Base-by-base conservation (phyloP, 768 basidiomycete genomes). In the Lactarius sanguifluus region DNA sequence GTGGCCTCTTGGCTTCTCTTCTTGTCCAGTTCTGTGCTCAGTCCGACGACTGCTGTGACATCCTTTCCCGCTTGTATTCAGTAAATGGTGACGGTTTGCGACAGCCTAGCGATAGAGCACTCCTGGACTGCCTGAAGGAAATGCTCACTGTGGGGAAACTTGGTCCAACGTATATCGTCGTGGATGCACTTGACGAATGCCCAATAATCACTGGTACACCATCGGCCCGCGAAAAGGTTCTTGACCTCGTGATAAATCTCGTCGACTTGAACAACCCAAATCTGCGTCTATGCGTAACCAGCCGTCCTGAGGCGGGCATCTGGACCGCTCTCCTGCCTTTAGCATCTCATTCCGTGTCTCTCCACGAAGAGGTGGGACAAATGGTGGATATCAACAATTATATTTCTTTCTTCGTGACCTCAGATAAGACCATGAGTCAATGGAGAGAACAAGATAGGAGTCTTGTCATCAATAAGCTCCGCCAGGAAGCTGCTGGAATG, bases 181-280 rank as follows among this genome's bases (percentile, higher is more conserved):
- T 57, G 28, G 56, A 57, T 57, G 56, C 56, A 1, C 18, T 57
- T 5, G 56, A 57, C 9, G 56, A 57, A 57, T 57, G 56, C 6
- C 34, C 56, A 10, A n/a, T 1, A 5, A 52, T 7, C 18, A n/a
- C 32, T n/a, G 55, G 55, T 5, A 30, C 34, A 3, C 56, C 56
- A 3, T 36, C 56, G 10, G 30, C 56, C 9, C 56, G 56, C 56
- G 18, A 30, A 57, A 57, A 57, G 13, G 34, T 57, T 20, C 28
- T 57, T 1, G 56, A 57, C 5, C 32, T 57, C n/a, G 18, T 57
- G 56, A n/a, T 3, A n/a, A 8, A 57, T 9, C 56, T 57, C 13
- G 28, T 30, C 56, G 4, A 20, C 7, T 36, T 57, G 32, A 32
- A 34, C 1, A 6, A 2, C 20, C 18, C 16, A 10, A 36, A 36